These are phyloP conservation scores for Talaromyces proteolyticus DNA, from an alignment of 495 filamentous ascomycete species.

Conservation along the genomic window DNA sequence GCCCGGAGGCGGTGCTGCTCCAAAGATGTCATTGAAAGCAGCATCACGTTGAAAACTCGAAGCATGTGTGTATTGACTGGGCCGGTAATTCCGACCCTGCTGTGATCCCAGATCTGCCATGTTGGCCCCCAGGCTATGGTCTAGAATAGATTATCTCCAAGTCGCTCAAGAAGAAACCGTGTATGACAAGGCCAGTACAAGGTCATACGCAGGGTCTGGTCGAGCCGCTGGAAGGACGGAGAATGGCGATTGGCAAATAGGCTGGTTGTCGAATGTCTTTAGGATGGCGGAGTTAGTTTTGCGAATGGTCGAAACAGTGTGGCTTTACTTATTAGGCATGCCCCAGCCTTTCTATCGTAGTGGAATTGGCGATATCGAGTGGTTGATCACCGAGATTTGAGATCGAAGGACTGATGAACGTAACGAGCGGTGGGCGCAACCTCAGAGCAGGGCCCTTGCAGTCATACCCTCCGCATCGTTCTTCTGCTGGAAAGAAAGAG, in stretches of 20 bases:
- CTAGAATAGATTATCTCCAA: neutral
- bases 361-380: neutral
- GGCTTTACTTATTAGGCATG: neutral
- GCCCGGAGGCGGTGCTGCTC: conserved; percentile 76
- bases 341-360: neutral
- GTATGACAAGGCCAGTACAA: no score
- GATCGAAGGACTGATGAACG: conserved; percentile 21
- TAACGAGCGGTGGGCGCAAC: conserved; percentile 43
- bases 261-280: no score
- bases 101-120: conserved; percentile 84
- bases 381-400: neutral
- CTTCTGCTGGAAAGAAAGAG: conserved; percentile 7
- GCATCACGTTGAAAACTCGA: conserved; percentile 81
- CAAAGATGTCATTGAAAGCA: conserved; percentile 95
- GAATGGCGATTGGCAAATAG: neutral
- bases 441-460: conserved; percentile 38
- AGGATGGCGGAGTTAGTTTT: no score
- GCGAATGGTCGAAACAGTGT: no score
- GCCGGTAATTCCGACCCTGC: conserved; percentile 64
- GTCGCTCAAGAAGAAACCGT: neutral
- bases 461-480: conserved; percentile 44
- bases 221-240: neutral
- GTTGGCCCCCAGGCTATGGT: conserved; percentile 12
- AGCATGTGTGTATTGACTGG: conserved; percentile 61
- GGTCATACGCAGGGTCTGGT: conserved; percentile 1